Evolutionary conservation across 2,329 filamentous ascomycete species (phyloP).

Genomic region (Xylaria sp.): DNA sequence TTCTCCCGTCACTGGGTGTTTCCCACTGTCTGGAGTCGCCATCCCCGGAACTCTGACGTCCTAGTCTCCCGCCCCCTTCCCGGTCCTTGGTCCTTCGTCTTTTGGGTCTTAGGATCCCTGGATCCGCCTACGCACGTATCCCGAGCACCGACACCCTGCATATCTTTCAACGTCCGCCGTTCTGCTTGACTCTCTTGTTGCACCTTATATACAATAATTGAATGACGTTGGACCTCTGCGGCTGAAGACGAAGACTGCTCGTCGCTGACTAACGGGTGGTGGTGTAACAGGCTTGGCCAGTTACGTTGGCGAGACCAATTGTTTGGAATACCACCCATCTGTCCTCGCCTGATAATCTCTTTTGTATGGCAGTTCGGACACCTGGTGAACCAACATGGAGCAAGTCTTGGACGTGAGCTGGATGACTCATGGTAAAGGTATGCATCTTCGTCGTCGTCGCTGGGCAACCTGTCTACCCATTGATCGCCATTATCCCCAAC

Average conservation of each 20-base stretch:
- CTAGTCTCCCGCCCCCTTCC: not conserved
- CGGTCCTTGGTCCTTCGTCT: not conserved
- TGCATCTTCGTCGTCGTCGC: slow-evolving; percentile 31
- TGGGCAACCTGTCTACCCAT: not conserved
- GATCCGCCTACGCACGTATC: not conserved
- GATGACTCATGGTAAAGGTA: slow-evolving; percentile 87
- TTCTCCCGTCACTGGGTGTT: not conserved
- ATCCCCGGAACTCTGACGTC: not conserved
- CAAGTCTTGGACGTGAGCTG: slow-evolving; percentile 87
- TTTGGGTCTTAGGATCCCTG: not conserved
- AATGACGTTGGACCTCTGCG: no score
- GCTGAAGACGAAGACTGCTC: no score
- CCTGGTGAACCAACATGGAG: slow-evolving; percentile 63
- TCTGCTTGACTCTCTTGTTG: not conserved
- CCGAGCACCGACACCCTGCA: not conserved
- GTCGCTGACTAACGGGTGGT: not conserved
- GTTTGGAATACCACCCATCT: not conserved
- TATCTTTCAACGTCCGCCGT: not conserved
- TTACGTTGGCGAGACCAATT: not conserved
- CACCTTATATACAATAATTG: not conserved
- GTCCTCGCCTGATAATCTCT: not conserved
- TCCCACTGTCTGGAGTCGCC: not conserved
- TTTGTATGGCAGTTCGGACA: not conserved
- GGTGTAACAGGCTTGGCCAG: not conserved
- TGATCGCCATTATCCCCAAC: not conserved